phyloP scores from a whole-genome alignment of 202 grass and related monocot species.

The Panicum hallii region DNA sequence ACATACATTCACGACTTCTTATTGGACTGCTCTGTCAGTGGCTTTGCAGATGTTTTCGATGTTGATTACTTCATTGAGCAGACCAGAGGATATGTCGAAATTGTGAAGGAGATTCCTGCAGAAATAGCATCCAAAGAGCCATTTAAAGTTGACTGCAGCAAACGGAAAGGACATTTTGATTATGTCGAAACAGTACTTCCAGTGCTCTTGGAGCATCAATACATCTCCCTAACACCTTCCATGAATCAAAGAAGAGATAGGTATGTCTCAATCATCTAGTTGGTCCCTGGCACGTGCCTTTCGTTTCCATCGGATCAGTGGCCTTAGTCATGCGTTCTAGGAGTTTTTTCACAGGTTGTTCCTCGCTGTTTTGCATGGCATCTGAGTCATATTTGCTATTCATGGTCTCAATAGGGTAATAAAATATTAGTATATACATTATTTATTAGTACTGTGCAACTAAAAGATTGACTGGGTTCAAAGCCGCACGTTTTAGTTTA shows the following conservation, averaged over 20 bases:
- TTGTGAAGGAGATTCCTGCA: slow-evolving; percentile 76
- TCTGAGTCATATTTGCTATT: slow-evolving; percentile 36
- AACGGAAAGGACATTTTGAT: slow-evolving; percentile 84
- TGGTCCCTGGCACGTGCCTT: neutral
- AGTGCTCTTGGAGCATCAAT: slow-evolving; percentile 71
- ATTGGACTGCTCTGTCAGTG: slow-evolving; percentile 65
- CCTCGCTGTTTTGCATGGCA: neutral
- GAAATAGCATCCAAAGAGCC: slow-evolving; percentile 81
- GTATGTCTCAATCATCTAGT: slow-evolving; percentile 49
- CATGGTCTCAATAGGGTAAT: neutral
- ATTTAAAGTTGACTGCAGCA: slow-evolving; percentile 86
- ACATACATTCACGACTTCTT: slow-evolving; percentile 17
- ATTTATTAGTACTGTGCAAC: neutral
- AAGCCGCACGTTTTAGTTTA: slow-evolving; percentile 5
- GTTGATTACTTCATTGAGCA: slow-evolving; percentile 92
- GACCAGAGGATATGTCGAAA: slow-evolving; percentile 79
- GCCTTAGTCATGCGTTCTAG: neutral
- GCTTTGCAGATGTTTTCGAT: slow-evolving; percentile 94
- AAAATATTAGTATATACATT: neutral
- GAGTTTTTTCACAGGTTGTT: slow-evolving; percentile 10
- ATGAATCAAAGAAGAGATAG: slow-evolving; percentile 94
- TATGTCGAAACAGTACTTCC: slow-evolving; percentile 80
- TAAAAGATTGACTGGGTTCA: neutral
- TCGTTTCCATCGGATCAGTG: slow-evolving; percentile 4
- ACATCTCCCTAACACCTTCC: slow-evolving; percentile 81